Conservation (phyloP, 148 eudicot species). For the Rhododendron henanense region DNA sequence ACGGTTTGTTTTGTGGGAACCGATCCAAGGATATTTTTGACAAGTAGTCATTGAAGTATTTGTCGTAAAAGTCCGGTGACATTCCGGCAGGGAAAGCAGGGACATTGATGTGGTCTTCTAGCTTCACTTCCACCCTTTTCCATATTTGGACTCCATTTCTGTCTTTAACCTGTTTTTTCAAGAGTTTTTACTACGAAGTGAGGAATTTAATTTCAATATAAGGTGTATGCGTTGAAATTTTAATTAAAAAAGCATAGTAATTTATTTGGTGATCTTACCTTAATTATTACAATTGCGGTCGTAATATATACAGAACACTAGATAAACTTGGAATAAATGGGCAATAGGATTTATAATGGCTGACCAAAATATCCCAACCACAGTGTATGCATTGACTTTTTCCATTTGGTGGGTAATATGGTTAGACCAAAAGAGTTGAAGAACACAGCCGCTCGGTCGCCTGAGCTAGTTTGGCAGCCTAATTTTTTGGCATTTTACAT, state of each 20-base stretch:
- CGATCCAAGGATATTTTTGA: constrained; percentile 47
- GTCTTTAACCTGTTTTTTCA: constrained; percentile 48
- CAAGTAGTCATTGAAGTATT: constrained; percentile 42
- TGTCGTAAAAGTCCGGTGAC: constrained; percentile 41
- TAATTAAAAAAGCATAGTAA: background rate
- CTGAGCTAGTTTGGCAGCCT: too few relatives aligned
- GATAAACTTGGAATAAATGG: too few relatives aligned
- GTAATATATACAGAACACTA: background rate
- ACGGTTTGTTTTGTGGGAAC: constrained; percentile 54
- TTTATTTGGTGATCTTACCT: background rate
- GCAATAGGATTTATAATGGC: too few relatives aligned
- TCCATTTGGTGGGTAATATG: too few relatives aligned
- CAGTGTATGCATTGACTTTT: too few relatives aligned
- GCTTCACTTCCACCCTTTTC: constrained; percentile 64
- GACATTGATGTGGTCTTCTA: constrained; percentile 45
- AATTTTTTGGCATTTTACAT: too few relatives aligned
- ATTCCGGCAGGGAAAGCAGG: constrained; percentile 39
- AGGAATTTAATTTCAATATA: background rate
- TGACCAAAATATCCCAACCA: too few relatives aligned
- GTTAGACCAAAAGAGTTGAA: too few relatives aligned
- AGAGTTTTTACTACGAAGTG: background rate
- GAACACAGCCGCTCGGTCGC: too few relatives aligned
- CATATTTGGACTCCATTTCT: constrained; percentile 54
- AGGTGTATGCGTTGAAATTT: background rate
- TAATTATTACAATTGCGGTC: background rate